These are phyloP conservation scores for Ceratobasidium sp. DNA, from an alignment of 1,284 basidiomycete species.

Conservation along the genomic window DNA sequence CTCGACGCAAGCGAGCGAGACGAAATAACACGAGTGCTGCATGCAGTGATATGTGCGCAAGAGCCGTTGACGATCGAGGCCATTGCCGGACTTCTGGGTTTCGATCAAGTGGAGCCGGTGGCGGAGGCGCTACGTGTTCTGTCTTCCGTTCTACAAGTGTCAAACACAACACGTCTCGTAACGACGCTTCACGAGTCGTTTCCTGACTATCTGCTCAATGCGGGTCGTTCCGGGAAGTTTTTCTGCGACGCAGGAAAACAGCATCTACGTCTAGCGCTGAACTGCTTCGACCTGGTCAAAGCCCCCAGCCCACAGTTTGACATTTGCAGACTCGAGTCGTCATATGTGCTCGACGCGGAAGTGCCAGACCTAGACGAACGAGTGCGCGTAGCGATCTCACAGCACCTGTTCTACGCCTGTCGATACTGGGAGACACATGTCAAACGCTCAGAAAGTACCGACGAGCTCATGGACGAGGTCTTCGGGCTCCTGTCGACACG, in stretches of 20 bases:
- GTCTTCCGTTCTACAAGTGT: slow-evolving; percentile 6
- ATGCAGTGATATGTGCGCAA: slow-evolving; percentile 6
- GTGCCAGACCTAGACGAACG: background rate
- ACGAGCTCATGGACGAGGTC: too few relatives aligned
- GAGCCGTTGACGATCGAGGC: slow-evolving; percentile 8
- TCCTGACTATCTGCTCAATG: background rate
- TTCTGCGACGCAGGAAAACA: background rate
- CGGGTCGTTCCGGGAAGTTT: background rate
- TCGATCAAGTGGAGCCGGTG: background rate
- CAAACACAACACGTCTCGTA: background rate
- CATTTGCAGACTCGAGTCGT: slow-evolving; percentile 14
- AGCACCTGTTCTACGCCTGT: background rate
- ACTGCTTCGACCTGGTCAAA: background rate
- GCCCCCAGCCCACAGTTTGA: background rate
- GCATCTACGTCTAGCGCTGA: background rate
- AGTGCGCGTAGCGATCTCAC: background rate
- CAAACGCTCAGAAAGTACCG: too few relatives aligned
- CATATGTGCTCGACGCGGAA: background rate
- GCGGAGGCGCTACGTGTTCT: background rate
- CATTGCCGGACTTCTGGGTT: background rate
- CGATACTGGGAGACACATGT: too few relatives aligned
- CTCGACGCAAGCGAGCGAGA: background rate
- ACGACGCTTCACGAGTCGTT: slow-evolving; percentile 23
- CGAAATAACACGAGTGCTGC: slow-evolving; percentile 3
- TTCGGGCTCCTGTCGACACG: too few relatives aligned